Conservation (phyloP, 331 rosid species). For the Spiraea crenata region DNA sequence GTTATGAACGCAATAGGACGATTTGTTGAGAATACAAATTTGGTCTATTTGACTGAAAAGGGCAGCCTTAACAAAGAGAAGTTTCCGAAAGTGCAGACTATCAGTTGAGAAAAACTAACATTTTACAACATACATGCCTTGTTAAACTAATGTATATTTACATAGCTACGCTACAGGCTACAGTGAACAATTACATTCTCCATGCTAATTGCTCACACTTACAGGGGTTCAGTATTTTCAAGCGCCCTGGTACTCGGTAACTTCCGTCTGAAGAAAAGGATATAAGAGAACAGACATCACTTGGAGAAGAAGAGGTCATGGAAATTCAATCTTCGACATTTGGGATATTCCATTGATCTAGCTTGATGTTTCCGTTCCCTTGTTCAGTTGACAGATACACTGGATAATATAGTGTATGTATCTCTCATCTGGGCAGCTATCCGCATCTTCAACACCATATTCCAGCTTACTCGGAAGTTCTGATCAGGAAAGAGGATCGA, state of each 20-base stretch:
- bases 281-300: not conserved
- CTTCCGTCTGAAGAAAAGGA: not conserved
- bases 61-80: not conserved
- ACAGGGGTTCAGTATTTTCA: not conserved
- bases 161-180: slow-evolving; percentile 1
- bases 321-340: not conserved
- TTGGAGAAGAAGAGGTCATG: not conserved
- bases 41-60: no score
- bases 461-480: slow-evolving; percentile 12
- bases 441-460: slow-evolving; percentile 1
- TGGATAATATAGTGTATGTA: slow-evolving; percentile 21
- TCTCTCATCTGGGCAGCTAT: slow-evolving; percentile 16
- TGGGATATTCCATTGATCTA: not conserved
- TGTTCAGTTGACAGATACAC: slow-evolving; percentile 1
- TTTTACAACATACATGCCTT: not conserved
- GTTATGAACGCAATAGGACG: no score
- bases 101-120: not conserved
- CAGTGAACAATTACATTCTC: not conserved
- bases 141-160: not conserved
- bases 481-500: slow-evolving; percentile 27
- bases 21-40: no score
- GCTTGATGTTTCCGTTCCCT: not conserved
- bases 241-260: not conserved
- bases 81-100: not conserved
- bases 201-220: not conserved